A percentile compares a stretch with the other conserved stretches of the same genome.
phyloP scores from a whole-genome alignment of 192 early-diverging fungal species.

The Phycomyces blakesleeanus region DNA sequence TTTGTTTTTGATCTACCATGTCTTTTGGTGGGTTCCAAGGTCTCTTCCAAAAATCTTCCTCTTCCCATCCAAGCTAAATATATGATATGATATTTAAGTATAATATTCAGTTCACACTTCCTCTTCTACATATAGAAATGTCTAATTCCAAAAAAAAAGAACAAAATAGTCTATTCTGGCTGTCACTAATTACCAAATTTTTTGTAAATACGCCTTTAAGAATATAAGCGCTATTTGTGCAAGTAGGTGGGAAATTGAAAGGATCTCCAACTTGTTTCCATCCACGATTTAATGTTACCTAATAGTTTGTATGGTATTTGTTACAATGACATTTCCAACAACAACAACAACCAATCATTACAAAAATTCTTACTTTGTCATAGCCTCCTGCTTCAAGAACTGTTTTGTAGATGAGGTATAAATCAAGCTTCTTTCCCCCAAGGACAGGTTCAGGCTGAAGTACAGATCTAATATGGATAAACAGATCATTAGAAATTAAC shows the following conservation, averaged over 20 bases:
- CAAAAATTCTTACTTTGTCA: slow-evolving; percentile 61
- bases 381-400: slow-evolving; percentile 67
- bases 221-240: slow-evolving; percentile 79
- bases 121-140: too few relatives aligned
- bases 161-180: too few relatives aligned
- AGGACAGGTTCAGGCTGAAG: slow-evolving; percentile 66
- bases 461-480: slow-evolving; percentile 34
- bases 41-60: slow-evolving; percentile 30
- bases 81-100: too few relatives aligned
- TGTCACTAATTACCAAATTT: slow-evolving; percentile 45
- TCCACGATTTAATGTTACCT: slow-evolving; percentile 65
- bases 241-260: slow-evolving; percentile 79
- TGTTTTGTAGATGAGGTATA: slow-evolving; percentile 56
- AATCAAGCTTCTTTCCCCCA: slow-evolving; percentile 73
- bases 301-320: neutral
- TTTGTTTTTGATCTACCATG: slow-evolving; percentile 18
- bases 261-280: slow-evolving; percentile 71
- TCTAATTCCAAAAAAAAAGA: too few relatives aligned
- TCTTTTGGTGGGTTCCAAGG: slow-evolving; percentile 31
- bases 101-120: too few relatives aligned
- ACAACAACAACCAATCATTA: too few relatives aligned
- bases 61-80: slow-evolving; percentile 28
- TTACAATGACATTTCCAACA: too few relatives aligned
- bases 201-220: slow-evolving; percentile 72
- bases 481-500: neutral